phyloP scores from a whole-genome alignment of 2,329 filamentous ascomycete genomes.

The Zymoseptoria ardabiliae region DNA sequence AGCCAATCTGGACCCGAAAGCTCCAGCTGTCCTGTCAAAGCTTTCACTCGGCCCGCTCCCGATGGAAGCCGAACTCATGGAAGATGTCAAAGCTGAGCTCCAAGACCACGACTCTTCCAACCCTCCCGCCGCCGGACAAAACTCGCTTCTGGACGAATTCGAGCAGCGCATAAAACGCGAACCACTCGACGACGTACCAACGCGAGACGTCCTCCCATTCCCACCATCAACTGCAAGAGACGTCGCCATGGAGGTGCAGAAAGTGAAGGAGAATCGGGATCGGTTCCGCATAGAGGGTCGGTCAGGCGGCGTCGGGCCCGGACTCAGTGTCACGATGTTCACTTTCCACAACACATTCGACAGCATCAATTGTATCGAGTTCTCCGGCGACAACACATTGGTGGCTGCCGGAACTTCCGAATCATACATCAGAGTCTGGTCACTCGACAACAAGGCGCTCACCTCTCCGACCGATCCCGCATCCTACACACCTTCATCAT shows the following conservation, averaged over 20 bases:
- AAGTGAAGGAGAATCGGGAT: constrained; percentile 86
- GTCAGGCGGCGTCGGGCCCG: constrained; percentile 74
- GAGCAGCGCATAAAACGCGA: constrained; percentile 80
- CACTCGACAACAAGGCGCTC: constrained; percentile 75
- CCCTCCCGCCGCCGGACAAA: constrained; percentile 62
- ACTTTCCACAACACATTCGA: constrained; percentile 97
- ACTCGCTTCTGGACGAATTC: constrained; percentile 77
- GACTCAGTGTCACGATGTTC: constrained; percentile 90
- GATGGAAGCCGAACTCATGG: constrained; percentile 73
- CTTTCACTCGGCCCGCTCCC: constrained; percentile 75
- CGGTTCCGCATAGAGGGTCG: constrained; percentile 80
- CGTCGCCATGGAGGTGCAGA: constrained; percentile 88
- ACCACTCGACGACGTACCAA: constrained; percentile 77
- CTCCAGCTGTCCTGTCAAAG: constrained; percentile 50
- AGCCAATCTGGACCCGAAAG: constrained; percentile 52
- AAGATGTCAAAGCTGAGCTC: constrained; percentile 80
- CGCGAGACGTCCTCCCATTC: constrained; percentile 70
- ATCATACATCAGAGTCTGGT: constrained; percentile 94
- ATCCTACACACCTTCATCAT: constrained; percentile 57
- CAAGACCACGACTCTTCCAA: constrained; percentile 75
- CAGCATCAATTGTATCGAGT: constrained; percentile 86
- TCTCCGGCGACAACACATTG: constrained; percentile 81
- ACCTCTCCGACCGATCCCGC: constrained; percentile 56
- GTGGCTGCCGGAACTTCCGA: constrained; percentile 86
- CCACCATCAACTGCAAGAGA: constrained; percentile 84